Evolutionary conservation across 148 eudicot species (phyloP).

Genomic region (Drosera capensis): DNA sequence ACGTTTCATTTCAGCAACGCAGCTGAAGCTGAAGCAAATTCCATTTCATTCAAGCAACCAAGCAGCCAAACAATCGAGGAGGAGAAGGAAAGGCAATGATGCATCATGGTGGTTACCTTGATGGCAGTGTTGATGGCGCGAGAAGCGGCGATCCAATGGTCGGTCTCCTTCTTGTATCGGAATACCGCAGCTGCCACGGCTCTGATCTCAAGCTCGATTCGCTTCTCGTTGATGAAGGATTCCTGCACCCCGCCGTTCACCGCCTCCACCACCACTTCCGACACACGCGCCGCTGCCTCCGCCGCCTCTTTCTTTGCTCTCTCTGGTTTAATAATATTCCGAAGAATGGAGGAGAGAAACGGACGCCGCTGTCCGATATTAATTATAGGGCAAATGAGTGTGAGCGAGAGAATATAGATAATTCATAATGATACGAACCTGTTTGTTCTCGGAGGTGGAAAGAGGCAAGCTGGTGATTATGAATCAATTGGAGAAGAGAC

Average conservation of each 20-base stretch:
- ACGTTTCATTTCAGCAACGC: no score
- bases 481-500: conserved; percentile 33
- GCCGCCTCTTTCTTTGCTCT: conserved; percentile 65
- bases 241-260: conserved; percentile 81
- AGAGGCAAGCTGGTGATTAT: conserved; percentile 26
- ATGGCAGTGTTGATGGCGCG: conserved; percentile 55
- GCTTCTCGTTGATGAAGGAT: conserved; percentile 61
- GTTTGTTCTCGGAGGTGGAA: conserved; percentile 25
- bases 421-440: conserved; percentile 8
- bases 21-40: no score
- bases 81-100: neutral
- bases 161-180: conserved; percentile 65
- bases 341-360: neutral
- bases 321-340: conserved; percentile 20
- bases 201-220: conserved; percentile 64
- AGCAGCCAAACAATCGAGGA: neutral
- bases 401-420: neutral
- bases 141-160: conserved; percentile 77
- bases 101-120: no score
- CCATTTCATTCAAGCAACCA: neutral
- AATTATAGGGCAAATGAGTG: no score
- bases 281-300: conserved; percentile 36
- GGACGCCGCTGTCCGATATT: no score
- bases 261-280: conserved; percentile 51
- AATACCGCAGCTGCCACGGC: conserved; percentile 33